Evolutionary conservation across 805 yeast genomes (phyloP).

Genomic region (Suhomyces emberorum): DNA sequence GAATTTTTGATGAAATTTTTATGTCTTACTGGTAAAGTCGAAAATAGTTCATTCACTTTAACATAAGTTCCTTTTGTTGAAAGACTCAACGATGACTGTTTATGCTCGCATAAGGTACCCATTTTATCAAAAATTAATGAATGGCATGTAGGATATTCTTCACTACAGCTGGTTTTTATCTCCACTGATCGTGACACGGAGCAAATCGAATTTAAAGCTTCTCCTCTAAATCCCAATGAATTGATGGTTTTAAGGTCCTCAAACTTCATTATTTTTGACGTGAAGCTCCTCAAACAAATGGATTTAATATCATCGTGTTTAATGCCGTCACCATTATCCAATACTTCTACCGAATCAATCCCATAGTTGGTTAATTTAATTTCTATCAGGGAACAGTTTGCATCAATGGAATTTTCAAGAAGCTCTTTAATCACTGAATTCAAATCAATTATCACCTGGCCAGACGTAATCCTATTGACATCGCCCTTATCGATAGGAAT

Average conservation of each 20-base stretch:
- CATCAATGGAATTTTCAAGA: constrained; percentile 85
- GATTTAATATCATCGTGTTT: constrained; percentile 45
- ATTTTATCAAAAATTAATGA: constrained; percentile 48
- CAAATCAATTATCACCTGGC: constrained; percentile 85
- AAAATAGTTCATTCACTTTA: constrained; percentile 55
- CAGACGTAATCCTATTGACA: constrained; percentile 78
- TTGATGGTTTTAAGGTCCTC: constrained; percentile 49
- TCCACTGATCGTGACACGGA: constrained; percentile 45
- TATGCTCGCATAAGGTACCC: constrained; percentile 46
- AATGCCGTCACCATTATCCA: constrained; percentile 71
- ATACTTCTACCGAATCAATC: constrained; percentile 61
- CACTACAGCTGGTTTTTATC: constrained; percentile 48
- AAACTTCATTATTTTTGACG: constrained; percentile 60
- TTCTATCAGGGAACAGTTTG: constrained; percentile 65
- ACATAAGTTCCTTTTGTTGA: constrained; percentile 66
- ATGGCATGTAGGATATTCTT: constrained; percentile 54
- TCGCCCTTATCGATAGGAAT: constrained; percentile 41
- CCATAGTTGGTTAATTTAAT: constrained; percentile 71
- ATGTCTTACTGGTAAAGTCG: constrained; percentile 74
- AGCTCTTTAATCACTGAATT: constrained; percentile 79
- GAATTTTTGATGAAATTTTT: constrained; percentile 66
- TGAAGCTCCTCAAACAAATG: constrained; percentile 60
- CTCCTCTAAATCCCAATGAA: constrained; percentile 78
- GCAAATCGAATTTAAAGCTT: constrained; percentile 71
- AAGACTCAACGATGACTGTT: constrained; percentile 43